Base-by-base conservation (phyloP, 192 early-diverging fungal species). In the Geranomyces variabilis region DNA sequence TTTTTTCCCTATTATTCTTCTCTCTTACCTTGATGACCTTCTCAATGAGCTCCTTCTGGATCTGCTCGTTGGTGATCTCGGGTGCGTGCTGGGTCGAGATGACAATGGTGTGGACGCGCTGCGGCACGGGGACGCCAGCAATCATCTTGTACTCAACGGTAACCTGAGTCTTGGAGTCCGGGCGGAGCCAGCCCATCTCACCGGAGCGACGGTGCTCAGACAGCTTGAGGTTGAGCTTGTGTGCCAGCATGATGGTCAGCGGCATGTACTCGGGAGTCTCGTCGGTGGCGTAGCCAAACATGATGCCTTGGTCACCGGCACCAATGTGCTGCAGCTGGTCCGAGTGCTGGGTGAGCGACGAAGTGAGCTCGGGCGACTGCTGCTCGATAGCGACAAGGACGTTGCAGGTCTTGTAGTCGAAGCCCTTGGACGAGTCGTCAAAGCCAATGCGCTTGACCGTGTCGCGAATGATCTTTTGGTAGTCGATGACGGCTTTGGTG, bases 341-440 rank as follows among this genome's bases (percentile, higher is more conserved):
- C 71, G 90, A 88, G 83, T 93, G 89, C 88, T 96, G 95, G 67
- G 94, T 92, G 64, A 99, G 90, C 82, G 96, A 96, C 83, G 95
- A 93, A 82, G 94, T 93, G 78, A 99, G 98, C 81, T 99, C 96
- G 73, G 97, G 97, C 67, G 97, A 99, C 86, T 99, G 97, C 87
- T 98, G 95, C 86, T 99, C 97, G 77, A 99, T 98, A 81, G 96
- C 97, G 69, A 99, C 96, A 65, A 99, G 87, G 57, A 99, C 94
- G 83, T 99, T 99, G 88, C 97, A 99, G 78, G 97, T 99, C 91
- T 99, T 97, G 93, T 98, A 98, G 85, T 99, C 97, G 84, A 99
- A 99, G 74, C 97, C 96, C 90, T 99, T 99, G 79, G 85, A 81
- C 31, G 97, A 99, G 85, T 94, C 93, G 84, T 99, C 97, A 80